Evolutionary conservation across 257 asterid species (phyloP).

Genomic region (Prunella vulgaris): DNA sequence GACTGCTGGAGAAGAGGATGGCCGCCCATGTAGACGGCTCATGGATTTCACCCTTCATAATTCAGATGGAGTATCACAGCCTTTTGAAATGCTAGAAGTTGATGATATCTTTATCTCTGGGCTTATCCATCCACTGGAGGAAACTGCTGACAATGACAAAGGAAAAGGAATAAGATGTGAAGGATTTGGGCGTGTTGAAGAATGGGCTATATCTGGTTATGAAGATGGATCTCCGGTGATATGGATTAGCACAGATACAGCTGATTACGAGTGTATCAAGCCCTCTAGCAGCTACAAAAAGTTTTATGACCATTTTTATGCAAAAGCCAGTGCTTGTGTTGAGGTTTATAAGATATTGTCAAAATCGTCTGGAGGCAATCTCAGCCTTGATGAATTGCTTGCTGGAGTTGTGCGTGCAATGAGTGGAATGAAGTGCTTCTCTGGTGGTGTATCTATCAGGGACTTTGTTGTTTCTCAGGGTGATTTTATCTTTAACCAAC

Average conservation of each 20-base stretch:
- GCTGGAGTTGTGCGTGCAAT: conserved; percentile 86
- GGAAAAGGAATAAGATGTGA: conserved; percentile 63
- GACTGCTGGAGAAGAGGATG: conserved; percentile 59
- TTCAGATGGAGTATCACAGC: conserved; percentile 61
- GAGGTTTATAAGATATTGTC: conserved; percentile 79
- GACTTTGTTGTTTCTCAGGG: conserved; percentile 86
- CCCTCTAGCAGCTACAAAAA: conserved; percentile 76
- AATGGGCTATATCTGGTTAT: conserved; percentile 93
- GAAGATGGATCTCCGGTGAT: conserved; percentile 85
- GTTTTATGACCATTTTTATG: conserved; percentile 66
- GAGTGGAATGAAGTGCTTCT: conserved; percentile 70
- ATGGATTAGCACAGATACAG: conserved; percentile 78
- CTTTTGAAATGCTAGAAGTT: conserved; percentile 81
- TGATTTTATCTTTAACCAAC: conserved; percentile 75
- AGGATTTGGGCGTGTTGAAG: conserved; percentile 94
- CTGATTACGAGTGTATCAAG: conserved; percentile 86
- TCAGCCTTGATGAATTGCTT: conserved; percentile 81
- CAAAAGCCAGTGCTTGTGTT: conserved; percentile 73
- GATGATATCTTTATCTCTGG: conserved; percentile 75
- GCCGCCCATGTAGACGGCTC: conserved; percentile 76
- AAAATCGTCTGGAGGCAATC: conserved; percentile 58
- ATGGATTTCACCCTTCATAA: conserved; percentile 66
- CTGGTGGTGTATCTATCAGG: conserved; percentile 58
- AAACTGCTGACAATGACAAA: conserved; percentile 47
- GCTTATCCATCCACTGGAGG: conserved; percentile 69